Percentiles rank a stretch among this genome's conserved stretches.
phyloP scores from a whole-genome alignment of 768 basidiomycete species.

The Lentinula boryana region DNA sequence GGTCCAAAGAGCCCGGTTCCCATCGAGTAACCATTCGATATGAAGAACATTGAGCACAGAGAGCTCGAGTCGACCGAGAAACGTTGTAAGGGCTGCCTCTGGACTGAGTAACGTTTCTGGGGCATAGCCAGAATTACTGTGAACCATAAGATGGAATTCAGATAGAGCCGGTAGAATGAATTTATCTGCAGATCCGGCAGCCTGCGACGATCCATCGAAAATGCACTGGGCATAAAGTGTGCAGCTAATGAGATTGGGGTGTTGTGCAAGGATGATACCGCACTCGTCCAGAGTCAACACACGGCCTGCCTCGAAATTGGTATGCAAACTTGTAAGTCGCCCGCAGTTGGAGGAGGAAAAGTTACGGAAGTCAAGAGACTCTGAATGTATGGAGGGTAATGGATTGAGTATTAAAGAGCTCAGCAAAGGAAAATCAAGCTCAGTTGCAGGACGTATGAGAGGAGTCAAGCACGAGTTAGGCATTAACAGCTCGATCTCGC shows the following conservation, averaged over 20 bases:
- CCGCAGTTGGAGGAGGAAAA: constrained; percentile 31
- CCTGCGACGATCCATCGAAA: constrained; percentile 10
- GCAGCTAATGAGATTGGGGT: constrained; percentile 24
- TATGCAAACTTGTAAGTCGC: constrained; percentile 31
- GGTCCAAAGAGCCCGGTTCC: constrained; percentile 4
- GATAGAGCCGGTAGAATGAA: constrained; percentile 24
- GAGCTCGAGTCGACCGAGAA: constrained; percentile 25
- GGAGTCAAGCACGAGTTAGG: constrained; percentile 22
- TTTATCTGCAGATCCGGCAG: not conserved
- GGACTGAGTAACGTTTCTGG: not conserved
- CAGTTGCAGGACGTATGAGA: constrained; percentile 13
- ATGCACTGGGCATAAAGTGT: constrained; percentile 26
- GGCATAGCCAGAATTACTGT: constrained; percentile 9
- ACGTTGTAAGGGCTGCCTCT: constrained; percentile 18
- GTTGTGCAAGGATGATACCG: constrained; percentile 24
- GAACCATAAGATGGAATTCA: constrained; percentile 26
- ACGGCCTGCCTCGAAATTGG: constrained; percentile 26
- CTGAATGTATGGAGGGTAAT: constrained; percentile 12
- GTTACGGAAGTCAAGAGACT: constrained; percentile 18
- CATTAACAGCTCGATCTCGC: constrained; percentile 25
- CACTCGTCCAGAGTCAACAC: constrained; percentile 31
- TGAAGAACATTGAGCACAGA: constrained; percentile 23
- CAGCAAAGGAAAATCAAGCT: constrained; percentile 21
- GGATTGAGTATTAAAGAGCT: constrained; percentile 25
- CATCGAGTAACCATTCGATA: constrained; percentile 28